Percentiles rank a stretch among this genome's conserved stretches.
These are phyloP conservation scores for Platanthera guangdongensis DNA, from an alignment of 106 monocot species.

Conservation along the genomic window DNA sequence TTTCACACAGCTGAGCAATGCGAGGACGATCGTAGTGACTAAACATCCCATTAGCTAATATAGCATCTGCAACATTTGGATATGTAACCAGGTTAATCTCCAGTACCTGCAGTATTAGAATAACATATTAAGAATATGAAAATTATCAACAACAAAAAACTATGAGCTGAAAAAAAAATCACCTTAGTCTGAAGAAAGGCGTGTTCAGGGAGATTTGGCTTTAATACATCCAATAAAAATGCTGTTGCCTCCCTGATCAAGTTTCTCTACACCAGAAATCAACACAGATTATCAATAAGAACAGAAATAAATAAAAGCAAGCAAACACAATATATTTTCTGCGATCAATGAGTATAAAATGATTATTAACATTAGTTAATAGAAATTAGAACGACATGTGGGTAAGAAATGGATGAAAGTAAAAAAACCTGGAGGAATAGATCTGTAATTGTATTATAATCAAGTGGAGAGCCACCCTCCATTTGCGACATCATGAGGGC, in stretches of 20 bases:
- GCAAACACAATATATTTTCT: neutral
- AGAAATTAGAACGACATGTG: neutral
- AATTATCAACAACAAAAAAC: neutral
- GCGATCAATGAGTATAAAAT: neutral
- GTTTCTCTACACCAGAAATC: conserved; percentile 63
- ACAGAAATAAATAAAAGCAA: neutral
- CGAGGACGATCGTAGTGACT: conserved; percentile 97
- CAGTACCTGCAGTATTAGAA: conserved; percentile 49
- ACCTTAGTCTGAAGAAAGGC: conserved; percentile 98
- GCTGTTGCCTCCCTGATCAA: conserved; percentile 96
- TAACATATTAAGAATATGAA: neutral
- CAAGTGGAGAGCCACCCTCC: conserved; percentile 95
- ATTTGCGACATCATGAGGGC: conserved; percentile 95
- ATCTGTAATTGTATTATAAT: conserved; percentile 98
- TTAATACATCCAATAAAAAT: conserved; percentile 94
- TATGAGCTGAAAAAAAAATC: neutral
- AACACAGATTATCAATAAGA: neutral
- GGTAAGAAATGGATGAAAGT: neutral
- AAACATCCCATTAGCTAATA: conserved; percentile 99
- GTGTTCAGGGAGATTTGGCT: conserved; percentile 97
- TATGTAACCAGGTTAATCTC: conserved; percentile 98
- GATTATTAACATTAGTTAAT: neutral
- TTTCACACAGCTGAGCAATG: conserved; percentile 93
- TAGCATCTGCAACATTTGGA: conserved; percentile 99
- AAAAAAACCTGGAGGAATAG: conserved; percentile 84